phyloP scores from a whole-genome alignment of 106 monocot genomes.

The Acorus calamus region DNA sequence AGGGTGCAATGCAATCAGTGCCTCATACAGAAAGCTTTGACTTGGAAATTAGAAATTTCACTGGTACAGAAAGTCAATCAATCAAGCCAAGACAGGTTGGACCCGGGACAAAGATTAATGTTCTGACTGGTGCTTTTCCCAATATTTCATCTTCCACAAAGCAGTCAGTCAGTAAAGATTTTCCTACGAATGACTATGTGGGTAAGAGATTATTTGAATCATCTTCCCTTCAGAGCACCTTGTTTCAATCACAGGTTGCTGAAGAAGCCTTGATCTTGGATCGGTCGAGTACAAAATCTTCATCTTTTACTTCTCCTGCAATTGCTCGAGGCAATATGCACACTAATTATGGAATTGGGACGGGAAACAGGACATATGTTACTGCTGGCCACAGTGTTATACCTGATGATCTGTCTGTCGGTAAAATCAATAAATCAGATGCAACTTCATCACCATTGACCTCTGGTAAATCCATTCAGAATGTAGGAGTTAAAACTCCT shows the following conservation, averaged over 20 bases:
- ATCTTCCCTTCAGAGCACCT: conserved; percentile 9
- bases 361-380: conserved; percentile 4
- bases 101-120: background rate
- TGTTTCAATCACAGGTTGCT: conserved; percentile 11
- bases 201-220: conserved; percentile 2
- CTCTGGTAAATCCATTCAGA: conserved; percentile 10
- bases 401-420: conserved; percentile 2
- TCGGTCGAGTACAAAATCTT: conserved; percentile 11
- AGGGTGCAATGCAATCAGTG: too few species aligned
- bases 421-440: conserved; percentile 12
- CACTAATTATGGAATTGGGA: conserved; percentile 9
- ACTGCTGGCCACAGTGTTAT: conserved; percentile 10
- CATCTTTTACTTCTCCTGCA: conserved; percentile 16
- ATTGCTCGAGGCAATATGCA: conserved; percentile 7
- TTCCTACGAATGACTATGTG: conserved; percentile 7
- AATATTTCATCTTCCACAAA: conserved; percentile 8
- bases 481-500: conserved; percentile 3
- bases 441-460: conserved; percentile 5
- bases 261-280: conserved; percentile 10
- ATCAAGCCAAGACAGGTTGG: background rate
- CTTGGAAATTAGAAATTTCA: too few species aligned
- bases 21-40: too few species aligned
- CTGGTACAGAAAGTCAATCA: too few species aligned
- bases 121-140: conserved; percentile 3
- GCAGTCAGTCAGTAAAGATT: conserved; percentile 8